A percentile compares a stretch with the other conserved stretches of the same genome.
Conservation (phyloP, 2,329 filamentous ascomycete genomes). For the Calonectria crousiana region DNA sequence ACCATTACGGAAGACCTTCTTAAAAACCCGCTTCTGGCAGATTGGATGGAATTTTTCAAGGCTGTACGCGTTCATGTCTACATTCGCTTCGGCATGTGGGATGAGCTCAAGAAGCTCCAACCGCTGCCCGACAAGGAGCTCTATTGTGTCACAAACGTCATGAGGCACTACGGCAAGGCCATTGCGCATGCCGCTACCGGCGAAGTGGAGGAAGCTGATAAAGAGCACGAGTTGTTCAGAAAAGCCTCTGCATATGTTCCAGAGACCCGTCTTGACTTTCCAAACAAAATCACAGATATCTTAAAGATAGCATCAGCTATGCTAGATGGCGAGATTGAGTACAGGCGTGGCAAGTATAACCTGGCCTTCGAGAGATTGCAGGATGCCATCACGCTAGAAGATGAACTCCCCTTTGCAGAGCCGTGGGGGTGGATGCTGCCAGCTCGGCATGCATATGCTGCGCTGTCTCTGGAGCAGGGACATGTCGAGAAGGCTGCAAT, state of each 20-base stretch:
- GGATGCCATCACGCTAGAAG: constrained; percentile 67
- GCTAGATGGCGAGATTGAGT: constrained; percentile 79
- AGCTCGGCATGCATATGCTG: constrained; percentile 74
- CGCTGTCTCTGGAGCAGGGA: constrained; percentile 73
- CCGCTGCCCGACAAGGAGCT: background rate
- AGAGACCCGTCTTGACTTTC: constrained; percentile 59
- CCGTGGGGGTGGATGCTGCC: constrained; percentile 83
- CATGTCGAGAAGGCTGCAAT: constrained; percentile 62
- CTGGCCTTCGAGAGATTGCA: constrained; percentile 68
- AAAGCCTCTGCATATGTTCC: constrained; percentile 55
- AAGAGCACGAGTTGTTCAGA: background rate
- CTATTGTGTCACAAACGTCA: background rate
- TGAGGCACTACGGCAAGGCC: background rate
- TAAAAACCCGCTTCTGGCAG: background rate
- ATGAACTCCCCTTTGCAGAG: constrained; percentile 73
- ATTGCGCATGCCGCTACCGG: background rate
- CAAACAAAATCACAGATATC: constrained; percentile 57
- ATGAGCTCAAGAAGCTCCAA: background rate
- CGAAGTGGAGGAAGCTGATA: background rate
- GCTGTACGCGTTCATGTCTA: background rate
- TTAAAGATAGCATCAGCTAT: constrained; percentile 70
- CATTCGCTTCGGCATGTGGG: background rate
- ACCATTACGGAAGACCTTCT: background rate
- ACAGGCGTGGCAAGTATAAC: constrained; percentile 68
- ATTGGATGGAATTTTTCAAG: background rate